Evolutionary conservation across 768 basidiomycete species (phyloP), one percentile per base, ranked within the genome.

Genomic region (Hericium rajendrae): DNA sequence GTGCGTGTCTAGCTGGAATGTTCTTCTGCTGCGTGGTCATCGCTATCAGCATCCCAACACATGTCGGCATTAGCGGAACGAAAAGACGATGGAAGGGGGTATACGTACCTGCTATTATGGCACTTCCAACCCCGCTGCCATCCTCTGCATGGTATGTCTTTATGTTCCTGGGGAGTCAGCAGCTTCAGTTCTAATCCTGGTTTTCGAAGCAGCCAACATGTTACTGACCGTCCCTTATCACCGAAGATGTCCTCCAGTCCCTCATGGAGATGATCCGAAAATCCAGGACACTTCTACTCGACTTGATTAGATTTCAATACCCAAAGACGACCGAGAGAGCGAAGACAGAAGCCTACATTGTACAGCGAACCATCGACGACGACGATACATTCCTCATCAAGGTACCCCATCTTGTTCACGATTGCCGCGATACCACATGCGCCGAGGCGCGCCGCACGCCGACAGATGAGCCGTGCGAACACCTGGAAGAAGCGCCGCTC

Each of bases 401-500:
- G 76, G 66, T 92, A 91, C 0, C 86, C 89, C 84, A 90, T 94
- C 78, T 92, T 97, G 72, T 84, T 84, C 55, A 94, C 95, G 65
- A 99, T 90, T 10, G 97, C 90, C 2, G 94, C 95, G 64, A 99
- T 97, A 60, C 97, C 95, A 66, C 95, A 99, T 0, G 95, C 83
- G 41, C 90, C 92, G 39, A 98, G 72, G 20, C 95, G 78, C 11
- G 95, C 97, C 0, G 95, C 91, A 20, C 95, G 85, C 37, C 86
- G 79, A 20, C 92, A 91, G 41, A 94, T 89, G 53, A 97, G 78
- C 66, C 86, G 86, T 1, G 95, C 91, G 39, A 98, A 83, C 2
- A 91, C 86, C 52, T 91, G 84, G 88, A 99, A 95, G 78, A 99
- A 98, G 67, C 94, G 90, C 22, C 95, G 87, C 72, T 99, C 95